phyloP scores from a whole-genome alignment of 208 protist genomes.

The Wallacemonas rigidus region DNA sequence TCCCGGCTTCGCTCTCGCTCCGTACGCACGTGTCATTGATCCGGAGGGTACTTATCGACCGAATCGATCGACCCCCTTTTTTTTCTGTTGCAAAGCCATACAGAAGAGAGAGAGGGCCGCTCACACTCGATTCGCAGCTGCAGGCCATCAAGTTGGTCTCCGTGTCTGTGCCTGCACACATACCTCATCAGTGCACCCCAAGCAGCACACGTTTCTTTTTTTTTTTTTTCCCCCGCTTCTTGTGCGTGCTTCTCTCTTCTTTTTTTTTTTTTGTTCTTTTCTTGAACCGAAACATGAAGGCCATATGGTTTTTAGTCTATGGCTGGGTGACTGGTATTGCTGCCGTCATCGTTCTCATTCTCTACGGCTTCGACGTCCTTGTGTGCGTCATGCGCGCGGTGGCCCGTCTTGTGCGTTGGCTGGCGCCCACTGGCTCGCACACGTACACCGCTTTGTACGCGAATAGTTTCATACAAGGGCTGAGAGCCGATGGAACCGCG shows the following conservation, averaged over 20 bases:
- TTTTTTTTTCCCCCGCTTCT: slow-evolving; percentile 15
- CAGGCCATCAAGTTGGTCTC: too few species aligned
- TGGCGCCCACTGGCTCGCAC: background rate
- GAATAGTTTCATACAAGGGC: slow-evolving; percentile 5
- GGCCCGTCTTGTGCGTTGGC: slow-evolving; percentile 5
- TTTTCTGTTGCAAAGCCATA: background rate
- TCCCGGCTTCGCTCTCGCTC: too few species aligned
- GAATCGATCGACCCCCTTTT: slow-evolving; percentile 2
- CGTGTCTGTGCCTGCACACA: too few species aligned
- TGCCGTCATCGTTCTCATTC: slow-evolving; percentile 40
- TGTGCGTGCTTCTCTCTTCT: background rate
- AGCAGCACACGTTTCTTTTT: background rate
- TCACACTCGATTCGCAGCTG: too few species aligned
- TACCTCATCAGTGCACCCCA: too few species aligned
- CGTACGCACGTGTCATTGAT: too few species aligned
- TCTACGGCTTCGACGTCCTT: slow-evolving; percentile 55
- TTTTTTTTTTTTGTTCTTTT: background rate
- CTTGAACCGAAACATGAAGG: slow-evolving; percentile 19
- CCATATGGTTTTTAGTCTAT: slow-evolving; percentile 39
- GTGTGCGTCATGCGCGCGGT: slow-evolving; percentile 25
- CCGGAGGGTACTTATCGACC: background rate
- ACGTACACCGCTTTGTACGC: slow-evolving; percentile 8
- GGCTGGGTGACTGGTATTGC: slow-evolving; percentile 55
- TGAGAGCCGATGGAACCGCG: background rate
- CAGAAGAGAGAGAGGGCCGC: too few species aligned